Evolutionary conservation across 2,329 filamentous ascomycete species (phyloP), one percentile per base, ranked within the genome.

Genomic region (Paracamarosporium sp.): DNA sequence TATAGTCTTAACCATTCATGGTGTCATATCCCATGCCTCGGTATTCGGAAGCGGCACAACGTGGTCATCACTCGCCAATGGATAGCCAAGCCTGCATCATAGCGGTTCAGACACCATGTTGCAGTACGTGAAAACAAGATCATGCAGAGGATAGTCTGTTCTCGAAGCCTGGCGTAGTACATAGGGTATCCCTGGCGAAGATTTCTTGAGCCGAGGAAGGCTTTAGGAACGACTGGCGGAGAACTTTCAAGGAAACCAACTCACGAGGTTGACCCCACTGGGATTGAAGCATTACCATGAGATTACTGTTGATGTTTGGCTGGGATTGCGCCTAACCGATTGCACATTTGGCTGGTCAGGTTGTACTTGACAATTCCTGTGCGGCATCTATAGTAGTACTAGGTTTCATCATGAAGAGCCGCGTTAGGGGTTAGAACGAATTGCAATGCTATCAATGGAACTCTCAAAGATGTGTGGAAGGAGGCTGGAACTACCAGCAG

Each of bases 161-260:
- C 27, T 35, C 15, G n/a, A 25, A 35, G n/a, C 13, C 17, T 40
- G 22, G 24, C 33, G 13, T 13, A 47, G 31, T 4, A 25, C 8
- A 13, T 4, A 45, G 36, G 31, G 28, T 4, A 31, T 9, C 35
- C 40, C 31, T 31, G 50, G 15, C 2, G n/a, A 46, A 30, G 33
- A n/a, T 1, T 31, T 33, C 31, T 31, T 38, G 41, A 46, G 41
- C 58, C 58, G 58, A 61, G 58, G 55, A 52, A 52, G 55, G 9
- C 12, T 24, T 31, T 33, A 12, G 8, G 24, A 27, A 55, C 52
- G 55, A 61, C 25, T 57, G 58, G 58, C 24, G 40, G 25, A 28
- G 46, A 56, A 7, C 15, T 30, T 8, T 46, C 47, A 30, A 46
- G 17, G 24, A 22, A 4, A 31, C 22, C 33, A 17, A 17, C 40